Base-by-base conservation (phyloP, 2,329 filamentous ascomycete genomes). In the Hypocreales sp. region DNA sequence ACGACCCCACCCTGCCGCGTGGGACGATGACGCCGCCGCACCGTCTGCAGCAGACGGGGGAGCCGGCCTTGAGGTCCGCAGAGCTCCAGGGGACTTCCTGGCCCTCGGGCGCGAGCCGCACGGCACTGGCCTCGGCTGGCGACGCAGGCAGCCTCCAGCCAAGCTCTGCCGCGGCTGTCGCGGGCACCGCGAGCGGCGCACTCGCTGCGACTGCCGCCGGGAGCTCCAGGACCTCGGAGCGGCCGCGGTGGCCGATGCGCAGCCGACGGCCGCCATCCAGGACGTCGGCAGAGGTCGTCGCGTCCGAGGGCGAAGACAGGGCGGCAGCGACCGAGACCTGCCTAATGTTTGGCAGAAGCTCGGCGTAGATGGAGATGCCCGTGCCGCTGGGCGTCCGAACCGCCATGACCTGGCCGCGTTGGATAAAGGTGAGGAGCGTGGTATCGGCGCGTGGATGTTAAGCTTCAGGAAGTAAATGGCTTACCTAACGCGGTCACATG, bases 321-420 rank as follows among this genome's bases (percentile, higher is more conserved):
- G 60, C 57, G 6, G 60, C 67, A 27, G 60, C 64, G 14, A 77
- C 50, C 5, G 72, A 74, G 21, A 79, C 57, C 42, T 76, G 71
- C 22, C 65, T 60, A 36, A 79, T 73, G 33, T 77, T 75, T 16
- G 63, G 55, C 3, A 79, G 60, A 2, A 77, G 58, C 49, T 79
- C 74, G 5, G 72, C 72, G 42, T 79, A 77, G 14, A 78, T 56
- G 2, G 48, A 40, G 13, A 54, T 37, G n/a, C 36, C 26, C 4
- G 11, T 25, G 24, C 27, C 25, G 16, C n/a, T n/a, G n/a, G 33
- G 12, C 13, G 10, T 20, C 9, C 19, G 11, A 8, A 29, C 25
- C 14, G 32, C 24, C 40, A 45, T 46, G 28, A 20, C 20, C 9
- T n/a, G n/a, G n/a, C n/a, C n/a, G n/a, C n/a, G n/a, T n/a, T n/a